Evolutionary conservation across 108 stramenopile genomes (phyloP).

Genomic region (Schizochytrium sp.): DNA sequence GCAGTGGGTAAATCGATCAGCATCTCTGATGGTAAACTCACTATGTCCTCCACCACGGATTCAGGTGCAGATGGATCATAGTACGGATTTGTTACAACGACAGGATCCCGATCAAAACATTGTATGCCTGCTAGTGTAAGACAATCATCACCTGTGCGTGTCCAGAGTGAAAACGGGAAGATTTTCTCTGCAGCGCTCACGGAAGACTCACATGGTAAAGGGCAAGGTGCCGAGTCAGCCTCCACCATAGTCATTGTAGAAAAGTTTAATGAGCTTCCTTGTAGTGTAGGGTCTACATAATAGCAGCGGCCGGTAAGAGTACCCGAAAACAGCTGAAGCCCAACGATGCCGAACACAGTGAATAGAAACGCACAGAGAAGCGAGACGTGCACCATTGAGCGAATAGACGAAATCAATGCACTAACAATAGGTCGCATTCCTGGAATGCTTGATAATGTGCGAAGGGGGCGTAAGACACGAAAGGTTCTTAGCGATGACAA

Average conservation of each 20-base stretch:
- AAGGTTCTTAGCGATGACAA: constrained; percentile 76
- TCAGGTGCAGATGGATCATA: neutral
- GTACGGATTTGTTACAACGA: neutral
- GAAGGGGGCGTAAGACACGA: constrained; percentile 79
- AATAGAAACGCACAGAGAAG: constrained; percentile 77
- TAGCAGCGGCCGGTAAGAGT: constrained; percentile 77
- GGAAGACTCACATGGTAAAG: neutral
- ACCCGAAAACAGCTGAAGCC: constrained; percentile 78
- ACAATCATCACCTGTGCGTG: neutral
- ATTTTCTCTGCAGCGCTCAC: neutral
- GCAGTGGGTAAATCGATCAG: neutral
- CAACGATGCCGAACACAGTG: constrained; percentile 80
- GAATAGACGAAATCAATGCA: constrained; percentile 74
- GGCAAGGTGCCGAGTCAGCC: constrained; percentile 18
- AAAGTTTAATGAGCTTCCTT: constrained; percentile 62
- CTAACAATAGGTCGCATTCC: constrained; percentile 78
- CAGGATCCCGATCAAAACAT: neutral
- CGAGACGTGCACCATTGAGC: constrained; percentile 78
- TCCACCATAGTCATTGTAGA: constrained; percentile 63
- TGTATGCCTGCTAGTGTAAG: neutral
- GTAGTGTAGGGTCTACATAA: constrained; percentile 63
- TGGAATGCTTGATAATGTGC: constrained; percentile 77
- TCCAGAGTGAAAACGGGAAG: constrained; percentile 40
- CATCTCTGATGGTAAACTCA: neutral
- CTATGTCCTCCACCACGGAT: neutral